A percentile compares a stretch with the other conserved stretches of the same genome.
phyloP scores from a whole-genome alignment of 148 eudicot genomes.

The Mesembryanthemum crystallinum region DNA sequence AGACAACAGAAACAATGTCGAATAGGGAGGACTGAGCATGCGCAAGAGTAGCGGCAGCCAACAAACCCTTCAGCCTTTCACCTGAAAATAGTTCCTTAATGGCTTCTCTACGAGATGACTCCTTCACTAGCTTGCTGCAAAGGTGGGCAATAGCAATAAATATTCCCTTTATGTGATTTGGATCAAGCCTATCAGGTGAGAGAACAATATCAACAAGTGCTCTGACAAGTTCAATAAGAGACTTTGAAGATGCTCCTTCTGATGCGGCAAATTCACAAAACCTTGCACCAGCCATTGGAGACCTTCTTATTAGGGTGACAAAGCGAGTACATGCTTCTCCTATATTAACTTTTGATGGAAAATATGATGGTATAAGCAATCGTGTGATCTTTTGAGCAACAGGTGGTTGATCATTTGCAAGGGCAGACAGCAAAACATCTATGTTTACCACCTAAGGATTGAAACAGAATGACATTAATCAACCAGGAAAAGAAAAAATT shows the following conservation, averaged over 20 bases:
- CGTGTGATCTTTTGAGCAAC: conserved; percentile 77
- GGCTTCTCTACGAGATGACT: conserved; percentile 37
- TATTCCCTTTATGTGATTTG: conserved; percentile 55
- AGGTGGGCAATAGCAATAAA: conserved; percentile 63
- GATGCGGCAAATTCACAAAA: conserved; percentile 75
- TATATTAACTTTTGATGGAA: conserved; percentile 55
- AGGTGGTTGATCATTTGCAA: conserved; percentile 76
- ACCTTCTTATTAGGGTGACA: conserved; percentile 73
- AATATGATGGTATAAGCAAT: conserved; percentile 86
- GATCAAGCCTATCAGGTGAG: conserved; percentile 35
- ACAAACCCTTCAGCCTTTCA: conserved; percentile 57
- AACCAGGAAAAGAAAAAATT: neutral
- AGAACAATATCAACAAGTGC: conserved; percentile 43
- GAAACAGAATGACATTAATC: conserved; percentile 10
- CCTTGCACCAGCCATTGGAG: conserved; percentile 87
- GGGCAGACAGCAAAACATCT: conserved; percentile 52
- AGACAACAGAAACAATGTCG: conserved; percentile 54
- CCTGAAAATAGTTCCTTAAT: conserved; percentile 56
- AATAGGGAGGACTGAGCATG: conserved; percentile 63
- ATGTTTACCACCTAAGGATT: conserved; percentile 59
- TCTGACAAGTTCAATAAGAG: conserved; percentile 59
- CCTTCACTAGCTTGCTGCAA: conserved; percentile 50
- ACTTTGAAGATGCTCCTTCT: conserved; percentile 76
- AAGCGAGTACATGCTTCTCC: conserved; percentile 89
- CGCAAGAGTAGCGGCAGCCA: conserved; percentile 47